A percentile compares a stretch with the other conserved stretches of the same genome.
Conservation (phyloP, 768 basidiomycete species). For the Lactarius akahatsu region DNA sequence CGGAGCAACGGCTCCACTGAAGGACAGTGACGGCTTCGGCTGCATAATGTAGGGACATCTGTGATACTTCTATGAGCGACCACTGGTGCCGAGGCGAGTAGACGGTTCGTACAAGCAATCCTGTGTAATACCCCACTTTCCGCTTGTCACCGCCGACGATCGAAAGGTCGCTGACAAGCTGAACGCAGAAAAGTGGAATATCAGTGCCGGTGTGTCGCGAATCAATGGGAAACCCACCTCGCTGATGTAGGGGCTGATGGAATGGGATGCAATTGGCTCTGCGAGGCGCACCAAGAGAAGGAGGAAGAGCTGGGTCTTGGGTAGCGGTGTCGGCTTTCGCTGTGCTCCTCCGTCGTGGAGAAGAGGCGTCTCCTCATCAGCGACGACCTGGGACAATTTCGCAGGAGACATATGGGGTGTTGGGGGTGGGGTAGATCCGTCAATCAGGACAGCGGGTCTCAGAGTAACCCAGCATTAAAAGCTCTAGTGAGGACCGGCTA, state of each 20-base stretch:
- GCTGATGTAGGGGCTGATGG: conserved; percentile 53
- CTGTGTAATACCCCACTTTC: conserved; percentile 51
- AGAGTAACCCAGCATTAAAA: background rate
- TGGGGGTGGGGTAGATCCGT: background rate
- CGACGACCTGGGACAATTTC: background rate
- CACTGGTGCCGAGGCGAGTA: background rate
- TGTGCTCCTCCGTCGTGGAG: background rate
- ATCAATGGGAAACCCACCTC: conserved; percentile 36
- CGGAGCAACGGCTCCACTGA: conserved; percentile 49
- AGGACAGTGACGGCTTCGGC: conserved; percentile 47
- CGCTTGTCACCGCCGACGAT: conserved; percentile 46
- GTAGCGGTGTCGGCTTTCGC: conserved; percentile 16
- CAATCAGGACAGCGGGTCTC: background rate
- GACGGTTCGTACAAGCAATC: conserved; percentile 43
- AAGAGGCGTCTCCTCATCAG: conserved; percentile 20
- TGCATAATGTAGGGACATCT: conserved; percentile 51
- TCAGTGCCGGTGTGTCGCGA: no score
- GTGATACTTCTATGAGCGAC: background rate
- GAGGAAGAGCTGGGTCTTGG: conserved; percentile 13
- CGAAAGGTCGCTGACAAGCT: conserved; percentile 46
- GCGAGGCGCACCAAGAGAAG: conserved; percentile 16
- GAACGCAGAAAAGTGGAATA: background rate
- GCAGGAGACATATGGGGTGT: conserved; percentile 5
- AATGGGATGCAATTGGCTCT: conserved; percentile 16
- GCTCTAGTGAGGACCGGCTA: background rate